Evolutionary conservation across 2,329 filamentous ascomycete species (phyloP).

Genomic region (Colletotrichum chrysophilum): DNA sequence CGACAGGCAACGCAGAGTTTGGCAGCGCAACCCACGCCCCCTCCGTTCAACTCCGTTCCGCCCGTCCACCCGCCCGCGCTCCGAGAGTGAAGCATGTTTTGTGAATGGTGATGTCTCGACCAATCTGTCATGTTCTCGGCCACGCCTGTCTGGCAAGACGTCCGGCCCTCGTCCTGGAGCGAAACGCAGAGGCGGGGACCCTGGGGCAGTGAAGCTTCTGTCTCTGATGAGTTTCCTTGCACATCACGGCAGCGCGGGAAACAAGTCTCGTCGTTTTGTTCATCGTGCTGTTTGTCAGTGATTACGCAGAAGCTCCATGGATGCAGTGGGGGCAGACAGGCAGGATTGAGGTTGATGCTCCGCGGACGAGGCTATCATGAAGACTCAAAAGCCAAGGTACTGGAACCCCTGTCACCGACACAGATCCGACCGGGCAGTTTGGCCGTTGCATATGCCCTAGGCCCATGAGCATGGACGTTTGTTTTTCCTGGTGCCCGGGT

Average conservation of each 20-base stretch:
- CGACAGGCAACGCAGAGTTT: not conserved
- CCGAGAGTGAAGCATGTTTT: not conserved
- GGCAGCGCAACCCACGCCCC: not conserved
- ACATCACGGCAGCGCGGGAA: not conserved
- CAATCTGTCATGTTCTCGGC: not conserved
- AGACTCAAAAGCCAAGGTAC: not conserved
- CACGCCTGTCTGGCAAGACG: not conserved
- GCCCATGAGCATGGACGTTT: not conserved
- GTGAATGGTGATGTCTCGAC: not conserved
- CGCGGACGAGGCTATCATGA: not conserved
- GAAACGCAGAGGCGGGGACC: slow-evolving; percentile 1
- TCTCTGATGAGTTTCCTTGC: not conserved
- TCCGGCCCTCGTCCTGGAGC: not conserved
- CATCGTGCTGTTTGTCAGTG: not conserved
- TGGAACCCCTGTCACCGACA: not conserved
- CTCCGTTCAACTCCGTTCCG: not conserved
- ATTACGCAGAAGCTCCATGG: not conserved
- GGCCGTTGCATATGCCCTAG: not conserved
- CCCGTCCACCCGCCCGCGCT: not conserved
- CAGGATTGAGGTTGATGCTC: not conserved
- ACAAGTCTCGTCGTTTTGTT: not conserved
- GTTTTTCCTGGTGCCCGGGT: not conserved
- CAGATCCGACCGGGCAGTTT: not conserved
- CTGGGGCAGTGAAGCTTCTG: not conserved
- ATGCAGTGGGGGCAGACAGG: not conserved